Base-by-base conservation (phyloP, 495 filamentous ascomycete genomes). In the Daldinia loculata region DNA sequence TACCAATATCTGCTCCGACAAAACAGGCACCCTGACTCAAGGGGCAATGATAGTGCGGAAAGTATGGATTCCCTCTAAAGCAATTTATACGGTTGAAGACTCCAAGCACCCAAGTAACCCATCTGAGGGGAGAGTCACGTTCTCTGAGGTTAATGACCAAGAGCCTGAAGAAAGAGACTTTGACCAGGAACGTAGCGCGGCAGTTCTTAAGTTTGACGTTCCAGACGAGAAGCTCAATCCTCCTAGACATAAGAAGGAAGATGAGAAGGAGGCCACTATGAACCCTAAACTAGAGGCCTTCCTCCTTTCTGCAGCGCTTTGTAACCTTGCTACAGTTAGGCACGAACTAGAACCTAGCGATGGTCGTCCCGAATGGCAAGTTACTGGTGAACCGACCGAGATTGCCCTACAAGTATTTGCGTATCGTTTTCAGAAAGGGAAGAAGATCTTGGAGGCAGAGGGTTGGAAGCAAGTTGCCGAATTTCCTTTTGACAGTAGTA, bases 1-100 rank as follows among this genome's bases (percentile, higher is more conserved):
- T 38, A 94, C 91, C 60, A 94, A 94, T 72, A 95, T 95, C 70
- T 95, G 92, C 77, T 94, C 92, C 8, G 92, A 95, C 78, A 95
- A 95, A 75, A 95, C 92, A 2, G 92, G 92, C 4, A 95, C 93
- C 0, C 81, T 95, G 19, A 95, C 92, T 0, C 88, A 91, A 74
- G 89, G 89, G n/a, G 81, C 89, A 74, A 84, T 93, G 91, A 90
- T 95, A 12, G 88, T 92, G 15, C 88, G 90, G 65, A 91, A 92
- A 70, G 91, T 88, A 2, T 97, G 93, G 93, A 82, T 95, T 56
- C 92, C 92, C 0, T 84, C 82, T 12, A 80, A 81, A 0, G 82
- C 77, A 4, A 81, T 87, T 51, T 87, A 84, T 74, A 88, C 84
- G 6, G 86, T 92, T 34, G 82, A 84, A 39, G 82, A 87, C 66